Conservation (phyloP, 805 yeast genomes). For the Blastobotrys peoriensis region DNA sequence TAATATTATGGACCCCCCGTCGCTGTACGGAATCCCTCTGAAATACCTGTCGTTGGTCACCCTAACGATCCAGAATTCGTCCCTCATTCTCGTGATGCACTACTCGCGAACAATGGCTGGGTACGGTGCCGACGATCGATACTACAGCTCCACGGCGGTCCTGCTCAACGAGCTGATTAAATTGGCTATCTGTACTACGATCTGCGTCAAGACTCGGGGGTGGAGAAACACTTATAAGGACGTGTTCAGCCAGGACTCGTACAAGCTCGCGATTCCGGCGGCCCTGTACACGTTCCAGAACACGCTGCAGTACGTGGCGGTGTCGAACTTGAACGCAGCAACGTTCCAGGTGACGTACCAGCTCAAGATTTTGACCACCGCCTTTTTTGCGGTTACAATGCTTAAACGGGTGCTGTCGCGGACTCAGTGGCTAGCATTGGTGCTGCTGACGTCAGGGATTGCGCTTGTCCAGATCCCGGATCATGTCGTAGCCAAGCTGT, state of each 20-base stretch:
- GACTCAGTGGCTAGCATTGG: conserved; percentile 32
- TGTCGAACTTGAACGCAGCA: conserved; percentile 35
- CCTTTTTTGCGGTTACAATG: conserved; percentile 33
- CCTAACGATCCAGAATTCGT: conserved; percentile 7
- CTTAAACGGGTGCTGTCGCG: conserved; percentile 28
- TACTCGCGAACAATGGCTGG: conserved; percentile 35
- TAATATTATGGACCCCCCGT: background rate
- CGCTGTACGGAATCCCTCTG: conserved; percentile 2
- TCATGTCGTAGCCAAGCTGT: conserved; percentile 12
- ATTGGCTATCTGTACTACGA: conserved; percentile 25
- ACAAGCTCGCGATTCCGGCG: conserved; percentile 37
- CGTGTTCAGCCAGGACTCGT: conserved; percentile 31
- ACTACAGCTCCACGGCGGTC: conserved; percentile 36
- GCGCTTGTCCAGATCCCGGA: conserved; percentile 34
- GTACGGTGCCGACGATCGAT: conserved; percentile 22
- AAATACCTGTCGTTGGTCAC: conserved; percentile 6
- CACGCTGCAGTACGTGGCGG: conserved; percentile 35
- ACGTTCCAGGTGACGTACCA: conserved; percentile 38
- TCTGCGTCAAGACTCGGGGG: conserved; percentile 8
- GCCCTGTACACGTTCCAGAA: conserved; percentile 35
- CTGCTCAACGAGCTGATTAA: conserved; percentile 34
- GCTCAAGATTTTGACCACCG: conserved; percentile 37
- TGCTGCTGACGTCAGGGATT: conserved; percentile 33
- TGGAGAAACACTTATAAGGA: conserved; percentile 14
- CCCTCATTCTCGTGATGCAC: conserved; percentile 27